These are phyloP conservation scores for Asparagopsis taxiformis DNA, from an alignment of 31 red algal genomes.

Conservation along the genomic window DNA sequence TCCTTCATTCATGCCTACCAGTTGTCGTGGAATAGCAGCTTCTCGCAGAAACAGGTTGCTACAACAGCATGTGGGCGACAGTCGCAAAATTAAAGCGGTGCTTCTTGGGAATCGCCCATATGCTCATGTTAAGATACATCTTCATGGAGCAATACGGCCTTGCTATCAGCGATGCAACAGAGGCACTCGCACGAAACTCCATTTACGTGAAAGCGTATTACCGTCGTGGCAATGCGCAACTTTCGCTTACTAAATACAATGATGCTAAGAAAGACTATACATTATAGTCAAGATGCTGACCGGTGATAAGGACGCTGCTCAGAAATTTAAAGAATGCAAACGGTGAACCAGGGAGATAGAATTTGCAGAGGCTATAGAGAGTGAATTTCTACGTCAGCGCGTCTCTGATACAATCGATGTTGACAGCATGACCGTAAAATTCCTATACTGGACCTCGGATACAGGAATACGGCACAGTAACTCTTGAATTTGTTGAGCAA, in stretches of 20 bases:
- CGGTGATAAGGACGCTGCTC: too few relatives aligned
- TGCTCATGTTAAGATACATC: conserved; percentile 57
- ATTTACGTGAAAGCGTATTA: conserved; percentile 87
- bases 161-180: conserved; percentile 80
- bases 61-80: background rate
- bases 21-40: too few relatives aligned
- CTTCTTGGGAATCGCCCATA: conserved; percentile 65
- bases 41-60: too few relatives aligned
- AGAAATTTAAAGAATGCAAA: too few relatives aligned
- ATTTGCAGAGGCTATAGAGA: conserved; percentile 78
- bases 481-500: conserved; percentile 74
- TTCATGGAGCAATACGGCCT: conserved; percentile 92
- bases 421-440: too few relatives aligned
- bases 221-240: conserved; percentile 75
- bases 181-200: conserved; percentile 54
- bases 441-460: too few relatives aligned
- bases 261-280: too few relatives aligned
- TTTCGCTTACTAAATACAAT: conserved; percentile 89
- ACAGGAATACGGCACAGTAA: conserved; percentile 52
- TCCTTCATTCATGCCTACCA: too few relatives aligned
- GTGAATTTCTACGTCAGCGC: too few relatives aligned
- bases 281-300: conserved; percentile 80
- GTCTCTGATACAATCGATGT: too few relatives aligned
- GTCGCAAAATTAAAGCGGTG: conserved; percentile 44
- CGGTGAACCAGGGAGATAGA: conserved; percentile 71